phyloP scores from a whole-genome alignment of 2,329 filamentous ascomycete genomes.

The Colletotrichum cordylinicola region DNA sequence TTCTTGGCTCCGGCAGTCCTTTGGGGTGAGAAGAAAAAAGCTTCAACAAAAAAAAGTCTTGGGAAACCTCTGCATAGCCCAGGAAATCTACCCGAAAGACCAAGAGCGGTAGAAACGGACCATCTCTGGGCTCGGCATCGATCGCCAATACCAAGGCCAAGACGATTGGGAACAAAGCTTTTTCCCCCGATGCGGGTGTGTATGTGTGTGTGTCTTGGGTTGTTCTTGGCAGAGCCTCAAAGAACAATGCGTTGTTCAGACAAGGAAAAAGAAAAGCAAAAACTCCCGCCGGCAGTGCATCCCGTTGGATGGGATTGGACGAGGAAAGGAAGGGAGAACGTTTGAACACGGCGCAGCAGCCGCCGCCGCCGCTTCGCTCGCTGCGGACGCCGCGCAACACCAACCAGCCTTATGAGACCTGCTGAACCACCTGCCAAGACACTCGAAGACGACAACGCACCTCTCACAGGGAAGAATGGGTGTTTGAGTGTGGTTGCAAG shows the following conservation, averaged over 20 bases:
- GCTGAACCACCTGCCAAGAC: not conserved
- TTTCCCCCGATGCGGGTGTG: not conserved
- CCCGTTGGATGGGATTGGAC: not conserved
- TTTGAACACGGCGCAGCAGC: not conserved
- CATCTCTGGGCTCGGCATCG: not conserved
- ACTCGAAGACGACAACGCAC: not conserved
- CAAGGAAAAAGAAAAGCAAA: not conserved
- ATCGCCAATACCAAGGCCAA: not conserved
- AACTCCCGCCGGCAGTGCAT: not conserved
- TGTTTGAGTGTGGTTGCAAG: not conserved
- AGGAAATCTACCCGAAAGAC: not conserved
- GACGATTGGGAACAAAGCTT: not conserved
- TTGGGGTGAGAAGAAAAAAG: not conserved
- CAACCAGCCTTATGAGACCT: not conserved
- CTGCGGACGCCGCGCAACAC: not conserved
- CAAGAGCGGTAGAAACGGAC: not conserved
- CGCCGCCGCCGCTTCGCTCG: not conserved
- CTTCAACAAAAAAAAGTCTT: not conserved
- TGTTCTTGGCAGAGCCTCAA: not conserved
- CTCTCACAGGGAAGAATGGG: not conserved
- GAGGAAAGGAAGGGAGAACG: not conserved
- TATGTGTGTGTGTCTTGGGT: not conserved
- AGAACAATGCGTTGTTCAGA: not conserved
- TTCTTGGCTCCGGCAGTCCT: not conserved
- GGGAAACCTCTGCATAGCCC: not conserved